Evolutionary conservation across 2,329 filamentous ascomycete genomes (phyloP), one percentile per base, ranked within the genome.

Genomic region (Fusarium xylarioides): DNA sequence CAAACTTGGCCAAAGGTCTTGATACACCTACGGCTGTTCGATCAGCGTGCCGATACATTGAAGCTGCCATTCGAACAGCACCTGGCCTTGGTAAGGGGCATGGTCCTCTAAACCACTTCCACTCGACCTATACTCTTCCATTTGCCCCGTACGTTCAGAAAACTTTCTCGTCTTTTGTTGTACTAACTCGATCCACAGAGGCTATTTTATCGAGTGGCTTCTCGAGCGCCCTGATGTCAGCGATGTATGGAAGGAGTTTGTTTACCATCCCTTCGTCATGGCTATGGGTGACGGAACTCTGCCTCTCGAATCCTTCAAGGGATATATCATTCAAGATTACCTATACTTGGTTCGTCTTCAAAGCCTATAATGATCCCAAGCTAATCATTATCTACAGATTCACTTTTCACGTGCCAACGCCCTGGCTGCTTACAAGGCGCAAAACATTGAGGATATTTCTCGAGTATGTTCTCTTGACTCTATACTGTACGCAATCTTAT

Each of bases 311-410:
- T 91, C 91, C 0, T 98, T 97, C 85, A 96, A 95, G 81, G 88
- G 92, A 43, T 98, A 98, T 80, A 89, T 98, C 63, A 88, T 96
- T 15, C 95, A 98, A 77, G 95, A 98, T 78, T 98, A 98, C 78
- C 86, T 97, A 9, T 98, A 96, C 78, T 84, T 98, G 47, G 93
- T 96, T 77, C 46, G 86, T 79, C 21, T 38, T 37, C 21, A 1
- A 15, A 6, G 12, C 26, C 7, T 4, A 1, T 1, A 2, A 15
- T 11, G 4, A 26, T 26, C 1, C 4, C 21, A 15, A 12, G 16
- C 49, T 63, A 59, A 66, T 21, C 11, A 28, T 21, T 42, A 34
- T 47, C 4, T 18, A 15, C 34, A 95, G 92, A 88, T 93, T 52
- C 95, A 98, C 78, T 98, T 97, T 82, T 91, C 95, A 4, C 88